Base-by-base conservation (phyloP, 169 alveolate species). In the Eimeria praecox region DNA sequence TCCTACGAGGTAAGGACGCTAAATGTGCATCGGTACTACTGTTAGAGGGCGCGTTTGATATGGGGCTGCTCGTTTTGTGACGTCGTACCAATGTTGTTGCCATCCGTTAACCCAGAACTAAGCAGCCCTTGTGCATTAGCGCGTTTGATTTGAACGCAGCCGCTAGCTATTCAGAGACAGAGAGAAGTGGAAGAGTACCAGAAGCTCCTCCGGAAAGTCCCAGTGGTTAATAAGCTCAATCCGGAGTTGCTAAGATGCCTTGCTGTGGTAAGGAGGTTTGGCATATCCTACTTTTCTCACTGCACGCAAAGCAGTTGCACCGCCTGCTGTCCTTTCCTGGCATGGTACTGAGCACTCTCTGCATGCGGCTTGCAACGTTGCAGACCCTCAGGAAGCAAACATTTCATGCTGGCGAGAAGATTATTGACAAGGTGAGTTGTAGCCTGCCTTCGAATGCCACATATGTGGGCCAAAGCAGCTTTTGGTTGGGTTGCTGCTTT, bases 121-220 rank as follows among this genome's bases (percentile, higher is more conserved):
- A 44, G 10, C 24, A 49, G 62, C 14, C 64, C 3, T 78, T 46
- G 12, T 40, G 38, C 42, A 27, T n/a, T n/a, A 42, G 2, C 33
- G 2, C 35, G 40, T 46, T 30, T 30, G 52, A 38, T 42, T 56
- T 62, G 62, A 8, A 38, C 44, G 66, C 83, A 87, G 94, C 94
- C 83, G 54, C 94, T 87, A 22, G 62, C 71, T n/a, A 12, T 64
- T n/a, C 94, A 87, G 52, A 62, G 87, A 42, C 86, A 90, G 69
- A 64, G 80, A n/a, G 95, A 91, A 33, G 90, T 77, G 59, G 91
- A 75, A 46, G 78, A 40, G 42, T 77, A 77, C 82, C 95, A 75
- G 24, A 35, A 40, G 62, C 54, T 95, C 90, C 80, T 95, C 62
- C 90, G 89, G 54, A 95, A 54, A 73, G 97, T 95, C 22, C 96